phyloP scores from a whole-genome alignment of 768 basidiomycete species.

The Pisolithus marmoratus region DNA sequence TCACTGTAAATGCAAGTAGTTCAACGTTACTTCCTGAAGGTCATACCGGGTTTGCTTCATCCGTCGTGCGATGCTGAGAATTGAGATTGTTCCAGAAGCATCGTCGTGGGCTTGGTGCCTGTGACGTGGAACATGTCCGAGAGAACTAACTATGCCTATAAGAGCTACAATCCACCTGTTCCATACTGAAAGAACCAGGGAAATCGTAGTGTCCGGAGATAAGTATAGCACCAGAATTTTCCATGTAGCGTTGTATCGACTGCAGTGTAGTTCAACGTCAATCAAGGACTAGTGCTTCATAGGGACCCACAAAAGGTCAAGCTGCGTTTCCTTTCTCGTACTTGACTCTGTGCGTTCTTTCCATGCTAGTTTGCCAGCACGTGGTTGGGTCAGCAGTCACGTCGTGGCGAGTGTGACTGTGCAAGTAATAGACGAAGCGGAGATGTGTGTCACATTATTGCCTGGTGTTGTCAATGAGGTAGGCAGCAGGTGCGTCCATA shows the following conservation, averaged over 20 bases:
- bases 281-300: too few relatives aligned
- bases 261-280: neutral
- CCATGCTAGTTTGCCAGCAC: too few relatives aligned
- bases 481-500: too few relatives aligned
- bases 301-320: too few relatives aligned
- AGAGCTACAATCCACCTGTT: slow-evolving; percentile 31
- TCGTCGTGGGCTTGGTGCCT: slow-evolving; percentile 58
- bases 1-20: slow-evolving; percentile 86
- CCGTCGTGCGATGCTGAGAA: slow-evolving; percentile 76
- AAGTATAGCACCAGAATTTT: slow-evolving; percentile 64
- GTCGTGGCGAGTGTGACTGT: too few relatives aligned
- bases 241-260: slow-evolving; percentile 51
- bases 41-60: slow-evolving; percentile 61
- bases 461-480: too few relatives aligned
- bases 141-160: neutral
- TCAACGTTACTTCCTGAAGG: slow-evolving; percentile 75
- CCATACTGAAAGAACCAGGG: slow-evolving; percentile 81
- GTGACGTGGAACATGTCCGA: neutral
- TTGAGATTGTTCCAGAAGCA: slow-evolving; percentile 57
- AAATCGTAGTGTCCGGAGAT: slow-evolving; percentile 97
- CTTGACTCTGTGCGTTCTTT: too few relatives aligned
- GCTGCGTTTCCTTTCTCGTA: too few relatives aligned
- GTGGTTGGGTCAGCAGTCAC: too few relatives aligned
- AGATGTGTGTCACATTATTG: too few relatives aligned
- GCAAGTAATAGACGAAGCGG: too few relatives aligned